These are phyloP conservation scores for Sporisorium iseilematis-ciliati DNA, from an alignment of 1,284 basidiomycete genomes.

Conservation along the genomic window DNA sequence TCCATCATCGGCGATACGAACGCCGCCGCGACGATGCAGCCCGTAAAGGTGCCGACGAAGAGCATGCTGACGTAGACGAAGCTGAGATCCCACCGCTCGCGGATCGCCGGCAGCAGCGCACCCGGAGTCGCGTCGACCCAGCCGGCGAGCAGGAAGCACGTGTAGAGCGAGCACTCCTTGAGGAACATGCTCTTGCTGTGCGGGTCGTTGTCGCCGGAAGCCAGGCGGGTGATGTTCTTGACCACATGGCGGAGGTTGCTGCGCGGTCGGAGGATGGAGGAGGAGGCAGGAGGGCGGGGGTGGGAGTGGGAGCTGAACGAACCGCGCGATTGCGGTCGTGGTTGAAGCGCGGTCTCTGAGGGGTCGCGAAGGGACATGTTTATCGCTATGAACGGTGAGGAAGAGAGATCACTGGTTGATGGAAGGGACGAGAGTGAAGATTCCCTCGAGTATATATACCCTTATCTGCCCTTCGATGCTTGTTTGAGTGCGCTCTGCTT, in stretches of 20 bases:
- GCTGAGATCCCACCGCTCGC: slow-evolving; percentile 39
- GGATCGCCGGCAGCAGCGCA: slow-evolving; percentile 51
- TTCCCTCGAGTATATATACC: too few species aligned
- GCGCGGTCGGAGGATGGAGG: slow-evolving; percentile 18
- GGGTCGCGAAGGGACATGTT: slow-evolving; percentile 19
- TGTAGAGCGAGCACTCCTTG: slow-evolving; percentile 45
- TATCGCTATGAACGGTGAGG: neutral
- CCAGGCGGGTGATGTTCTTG: slow-evolving; percentile 21
- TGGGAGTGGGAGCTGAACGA: slow-evolving; percentile 2
- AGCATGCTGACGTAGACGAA: slow-evolving; percentile 45
- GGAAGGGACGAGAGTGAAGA: too few species aligned
- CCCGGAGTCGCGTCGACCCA: slow-evolving; percentile 54
- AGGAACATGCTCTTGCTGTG: slow-evolving; percentile 33
- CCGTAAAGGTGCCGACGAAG: slow-evolving; percentile 53
- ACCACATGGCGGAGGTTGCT: slow-evolving; percentile 21
- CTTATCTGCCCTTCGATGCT: too few species aligned
- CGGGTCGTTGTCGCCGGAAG: slow-evolving; percentile 2
- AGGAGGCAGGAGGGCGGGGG: neutral
- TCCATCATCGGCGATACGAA: slow-evolving; percentile 42
- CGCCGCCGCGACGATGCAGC: slow-evolving; percentile 47
- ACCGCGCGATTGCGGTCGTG: slow-evolving; percentile 11
- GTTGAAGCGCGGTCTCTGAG: neutral
- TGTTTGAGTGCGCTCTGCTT: too few species aligned
- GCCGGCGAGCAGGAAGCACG: slow-evolving; percentile 44
- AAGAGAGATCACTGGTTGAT: too few species aligned